Conservation (phyloP, 179 eudicot species). For the Corrigiola litoralis region DNA sequence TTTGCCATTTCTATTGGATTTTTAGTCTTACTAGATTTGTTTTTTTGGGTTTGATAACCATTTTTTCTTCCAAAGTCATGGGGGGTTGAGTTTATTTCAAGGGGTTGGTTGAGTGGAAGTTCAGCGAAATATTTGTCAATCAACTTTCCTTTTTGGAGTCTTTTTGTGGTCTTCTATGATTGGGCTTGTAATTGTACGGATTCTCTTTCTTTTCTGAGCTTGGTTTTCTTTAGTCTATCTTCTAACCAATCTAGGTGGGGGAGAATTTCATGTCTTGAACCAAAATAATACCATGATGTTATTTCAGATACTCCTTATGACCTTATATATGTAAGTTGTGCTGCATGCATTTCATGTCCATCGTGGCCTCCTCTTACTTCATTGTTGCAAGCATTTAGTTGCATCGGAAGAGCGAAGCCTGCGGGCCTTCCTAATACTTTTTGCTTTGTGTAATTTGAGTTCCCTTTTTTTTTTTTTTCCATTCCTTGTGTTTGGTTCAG, state of each 20-base stretch:
- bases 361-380: background rate
- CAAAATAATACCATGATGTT: conserved; percentile 2
- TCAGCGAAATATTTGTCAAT: conserved; percentile 6
- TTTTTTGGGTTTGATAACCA: conserved; percentile 8
- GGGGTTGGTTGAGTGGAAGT: conserved; percentile 22
- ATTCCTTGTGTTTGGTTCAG: background rate
- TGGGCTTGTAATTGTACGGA: conserved; percentile 16
- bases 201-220: conserved; percentile 12
- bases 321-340: background rate
- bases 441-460: too few species aligned
- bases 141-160: conserved; percentile 8
- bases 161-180: conserved; percentile 15
- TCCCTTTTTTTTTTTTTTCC: background rate
- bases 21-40: background rate
- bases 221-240: conserved; percentile 13
- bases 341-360: conserved; percentile 13
- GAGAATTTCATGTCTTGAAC: conserved; percentile 12
- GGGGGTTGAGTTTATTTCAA: conserved; percentile 22
- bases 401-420: too few species aligned
- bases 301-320: too few species aligned
- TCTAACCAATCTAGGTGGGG: conserved; percentile 24
- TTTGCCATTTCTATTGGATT: background rate
- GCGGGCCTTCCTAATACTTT: too few species aligned
- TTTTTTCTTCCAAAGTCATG: conserved; percentile 20
- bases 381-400: background rate